Percentiles rank a stretch among this genome's conserved stretches.
Evolutionary conservation across 1,139 yeast species (phyloP).

Genomic region (Lodderomyces elongisporus): DNA sequence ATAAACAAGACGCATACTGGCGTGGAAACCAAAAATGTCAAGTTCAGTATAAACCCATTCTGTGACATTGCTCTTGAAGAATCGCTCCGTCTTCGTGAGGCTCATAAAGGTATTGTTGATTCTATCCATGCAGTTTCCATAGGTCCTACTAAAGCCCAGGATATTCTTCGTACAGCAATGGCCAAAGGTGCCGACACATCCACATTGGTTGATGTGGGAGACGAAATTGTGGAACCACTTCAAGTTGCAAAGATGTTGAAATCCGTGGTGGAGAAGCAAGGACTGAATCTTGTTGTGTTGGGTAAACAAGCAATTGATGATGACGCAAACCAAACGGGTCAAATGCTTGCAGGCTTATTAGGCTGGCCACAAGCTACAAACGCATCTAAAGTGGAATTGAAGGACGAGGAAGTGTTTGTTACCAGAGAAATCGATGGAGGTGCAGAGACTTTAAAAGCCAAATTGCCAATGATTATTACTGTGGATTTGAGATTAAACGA

Average conservation of each 20-base stretch:
- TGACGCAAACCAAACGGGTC: conserved; percentile 95
- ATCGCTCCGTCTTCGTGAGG: conserved; percentile 73
- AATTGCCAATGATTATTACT: conserved; percentile 80
- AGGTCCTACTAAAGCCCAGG: conserved; percentile 85
- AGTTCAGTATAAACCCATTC: conserved; percentile 92
- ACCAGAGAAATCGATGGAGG: conserved; percentile 97
- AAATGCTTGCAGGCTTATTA: conserved; percentile 88
- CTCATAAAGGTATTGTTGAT: conserved; percentile 67
- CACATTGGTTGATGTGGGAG: conserved; percentile 77
- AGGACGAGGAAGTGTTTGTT: conserved; percentile 56
- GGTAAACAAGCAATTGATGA: conserved; percentile 98
- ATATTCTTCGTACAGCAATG: conserved; percentile 79
- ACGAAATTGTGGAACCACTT: conserved; percentile 80
- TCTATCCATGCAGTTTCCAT: conserved; percentile 87
- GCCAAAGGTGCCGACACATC: conserved; percentile 93
- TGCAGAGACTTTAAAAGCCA: conserved; percentile 72
- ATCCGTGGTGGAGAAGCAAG: conserved; percentile 64
- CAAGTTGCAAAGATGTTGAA: conserved; percentile 81
- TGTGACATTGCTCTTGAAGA: conserved; percentile 97
- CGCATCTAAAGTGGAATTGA: conserved; percentile 77
- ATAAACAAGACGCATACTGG: conserved; percentile 84
- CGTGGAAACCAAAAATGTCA: conserved; percentile 85
- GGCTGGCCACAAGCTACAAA: conserved; percentile 98
- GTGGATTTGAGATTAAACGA: conserved; percentile 91
- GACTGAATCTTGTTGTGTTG: conserved; percentile 72